phyloP scores from a whole-genome alignment of 73 alveolate genomes.

The Effrenium voratum region DNA sequence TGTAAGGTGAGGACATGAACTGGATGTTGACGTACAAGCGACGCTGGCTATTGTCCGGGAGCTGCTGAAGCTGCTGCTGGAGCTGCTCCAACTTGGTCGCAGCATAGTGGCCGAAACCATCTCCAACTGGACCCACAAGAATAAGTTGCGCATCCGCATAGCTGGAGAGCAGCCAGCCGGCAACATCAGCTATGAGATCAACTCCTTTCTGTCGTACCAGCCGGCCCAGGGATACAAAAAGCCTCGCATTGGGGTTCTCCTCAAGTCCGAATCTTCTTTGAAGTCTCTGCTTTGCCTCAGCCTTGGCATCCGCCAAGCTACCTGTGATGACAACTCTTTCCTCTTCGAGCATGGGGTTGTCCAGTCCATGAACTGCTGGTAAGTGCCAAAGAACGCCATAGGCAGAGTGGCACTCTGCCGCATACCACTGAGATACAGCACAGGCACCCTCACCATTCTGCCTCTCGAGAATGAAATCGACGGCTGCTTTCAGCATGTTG shows the following conservation, averaged over 20 bases:
- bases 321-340: constrained; percentile 18
- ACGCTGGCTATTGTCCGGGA: no score
- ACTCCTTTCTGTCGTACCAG: constrained; percentile 68
- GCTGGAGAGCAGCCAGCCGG: constrained; percentile 29
- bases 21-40: constrained; percentile 32
- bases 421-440: constrained; percentile 57
- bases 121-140: constrained; percentile 60
- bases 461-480: background rate
- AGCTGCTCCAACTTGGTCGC: constrained; percentile 33
- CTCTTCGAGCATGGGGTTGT: constrained; percentile 65
- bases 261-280: constrained; percentile 32
- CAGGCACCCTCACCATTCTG: constrained; percentile 49
- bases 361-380: constrained; percentile 37
- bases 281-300: constrained; percentile 28
- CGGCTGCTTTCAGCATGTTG: constrained; percentile 56
- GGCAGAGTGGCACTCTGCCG: constrained; percentile 39
- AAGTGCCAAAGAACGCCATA: constrained; percentile 31
- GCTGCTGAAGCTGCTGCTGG: background rate
- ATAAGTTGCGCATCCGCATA: constrained; percentile 34
- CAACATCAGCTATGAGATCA: constrained; percentile 65
- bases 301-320: background rate
- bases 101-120: constrained; percentile 61
- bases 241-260: constrained; percentile 39
- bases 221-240: constrained; percentile 54
- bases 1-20: background rate